A percentile compares a stretch with the other conserved stretches of the same genome.
Conservation (phyloP, 495 filamentous ascomycete species). For the Elaphomyces granulatus region DNA sequence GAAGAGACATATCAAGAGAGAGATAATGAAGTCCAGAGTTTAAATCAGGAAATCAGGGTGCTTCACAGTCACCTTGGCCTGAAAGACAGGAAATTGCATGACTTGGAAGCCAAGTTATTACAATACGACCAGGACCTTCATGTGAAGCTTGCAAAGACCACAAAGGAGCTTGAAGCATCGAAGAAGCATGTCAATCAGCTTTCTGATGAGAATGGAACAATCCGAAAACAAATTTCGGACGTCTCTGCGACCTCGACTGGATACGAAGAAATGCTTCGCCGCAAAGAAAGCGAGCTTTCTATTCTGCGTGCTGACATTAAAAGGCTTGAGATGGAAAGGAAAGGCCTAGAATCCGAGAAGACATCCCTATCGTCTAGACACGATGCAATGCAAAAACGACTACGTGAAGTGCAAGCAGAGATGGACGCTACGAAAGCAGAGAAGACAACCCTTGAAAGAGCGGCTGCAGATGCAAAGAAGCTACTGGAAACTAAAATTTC, state of each 20-base stretch:
- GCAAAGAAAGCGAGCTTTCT: constrained; percentile 86
- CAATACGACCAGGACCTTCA: constrained; percentile 84
- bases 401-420: constrained; percentile 78
- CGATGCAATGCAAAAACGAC: constrained; percentile 59
- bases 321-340: constrained; percentile 63
- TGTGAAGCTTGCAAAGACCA: constrained; percentile 64
- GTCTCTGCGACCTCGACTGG: constrained; percentile 83
- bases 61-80: constrained; percentile 78
- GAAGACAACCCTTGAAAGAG: constrained; percentile 67
- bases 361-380: constrained; percentile 53
- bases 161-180: constrained; percentile 64
- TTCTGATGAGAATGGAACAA: constrained; percentile 64
- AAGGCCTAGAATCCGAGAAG: constrained; percentile 61
- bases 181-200: constrained; percentile 61
- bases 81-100: constrained; percentile 81
- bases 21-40: constrained; percentile 52
- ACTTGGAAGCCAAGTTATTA: constrained; percentile 70
- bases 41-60: constrained; percentile 76
- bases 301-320: constrained; percentile 72
- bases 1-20: constrained; percentile 52
- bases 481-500: constrained; percentile 77
- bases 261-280: constrained; percentile 82
- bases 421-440: constrained; percentile 75
- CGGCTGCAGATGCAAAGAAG: constrained; percentile 75
- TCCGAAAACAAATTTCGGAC: constrained; percentile 73